Base-by-base conservation (phyloP, 2,329 filamentous ascomycete genomes). In the Trichoderma koningii region DNA sequence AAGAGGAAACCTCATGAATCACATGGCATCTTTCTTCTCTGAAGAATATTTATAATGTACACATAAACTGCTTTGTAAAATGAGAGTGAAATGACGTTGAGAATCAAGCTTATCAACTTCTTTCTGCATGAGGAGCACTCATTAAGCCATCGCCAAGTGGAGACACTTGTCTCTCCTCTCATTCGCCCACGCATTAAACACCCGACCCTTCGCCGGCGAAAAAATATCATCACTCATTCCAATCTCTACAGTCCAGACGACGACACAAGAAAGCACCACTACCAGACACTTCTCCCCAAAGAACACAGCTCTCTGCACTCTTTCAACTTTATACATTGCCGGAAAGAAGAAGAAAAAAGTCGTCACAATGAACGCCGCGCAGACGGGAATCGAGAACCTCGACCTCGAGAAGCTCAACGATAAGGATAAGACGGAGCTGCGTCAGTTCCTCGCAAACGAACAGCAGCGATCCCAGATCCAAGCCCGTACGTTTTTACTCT, bases 381-480 rank as follows among this genome's bases (percentile, higher is more conserved):
- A 74, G 59, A 70, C 74, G 23, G 73, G 71, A 56, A 75, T 85
- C 74, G 79, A 82, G 66, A 79, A 83, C 67, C 72, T 87, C 73
- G 90, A 93, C 74, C 80, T 94, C 70, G 85, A 87, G 73, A 88
- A 87, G 78, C 89, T 97, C 75, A 90, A 86, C 73, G 88, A 91
- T 67, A 85, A 86, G 74, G 93, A 97, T 79, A 95, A 93, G 84
- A 83, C 87, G 69, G 93, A 98, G 79, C 85, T 99, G 50, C 91
- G 92, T 73, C 88, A 92, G 74, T 94, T 97, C 78, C 83, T 97
- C 66, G 81, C 87, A 71, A 92, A 91, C 75, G 93, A 97, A 82
- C 85, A 86, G 69, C 92, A 97, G 79, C 95, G 95, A 77, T 86
- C 91, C n/a, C 82, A 86, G 70, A 79, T 87, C 57, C 84, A 86